Evolutionary conservation across 2,329 filamentous ascomycete species (phyloP).

Genomic region (Colletotrichum liaoningense): DNA sequence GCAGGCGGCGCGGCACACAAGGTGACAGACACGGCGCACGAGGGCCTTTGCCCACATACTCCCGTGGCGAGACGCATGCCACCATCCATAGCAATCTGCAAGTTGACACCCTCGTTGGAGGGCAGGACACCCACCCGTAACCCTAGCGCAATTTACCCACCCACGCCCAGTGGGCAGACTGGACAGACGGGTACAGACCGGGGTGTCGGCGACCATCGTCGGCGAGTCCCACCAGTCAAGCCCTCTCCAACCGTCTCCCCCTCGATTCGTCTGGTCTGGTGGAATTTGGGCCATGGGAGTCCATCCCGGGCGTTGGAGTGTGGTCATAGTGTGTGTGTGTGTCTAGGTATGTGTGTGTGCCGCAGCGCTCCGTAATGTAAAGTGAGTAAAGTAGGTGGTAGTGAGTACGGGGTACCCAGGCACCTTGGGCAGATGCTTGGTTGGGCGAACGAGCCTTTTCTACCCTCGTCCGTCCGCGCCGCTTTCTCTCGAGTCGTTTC

Average conservation of each 20-base stretch:
- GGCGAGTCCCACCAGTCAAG: slow-evolving; percentile 31
- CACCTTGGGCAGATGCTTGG: slow-evolving; percentile 22
- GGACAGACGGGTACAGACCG: slow-evolving; percentile 20
- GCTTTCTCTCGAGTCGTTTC: slow-evolving; percentile 9
- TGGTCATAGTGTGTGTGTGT: slow-evolving; percentile 13
- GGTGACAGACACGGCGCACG: background rate
- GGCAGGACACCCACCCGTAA: slow-evolving; percentile 32
- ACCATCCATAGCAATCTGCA: slow-evolving; percentile 2
- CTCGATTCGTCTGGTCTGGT: slow-evolving; percentile 29
- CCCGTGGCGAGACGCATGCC: background rate
- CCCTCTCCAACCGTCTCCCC: slow-evolving; percentile 24
- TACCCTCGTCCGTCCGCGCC: slow-evolving; percentile 34
- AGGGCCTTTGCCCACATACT: background rate
- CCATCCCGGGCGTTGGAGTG: slow-evolving; percentile 30
- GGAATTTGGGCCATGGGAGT: slow-evolving; percentile 12
- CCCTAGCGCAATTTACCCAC: slow-evolving; percentile 32
- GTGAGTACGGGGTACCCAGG: slow-evolving; percentile 29
- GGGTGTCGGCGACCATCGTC: slow-evolving; percentile 17
- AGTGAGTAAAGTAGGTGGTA: slow-evolving; percentile 10
- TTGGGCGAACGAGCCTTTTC: slow-evolving; percentile 35
- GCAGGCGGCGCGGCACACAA: background rate
- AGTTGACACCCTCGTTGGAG: slow-evolving; percentile 30
- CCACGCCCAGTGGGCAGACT: slow-evolving; percentile 23
- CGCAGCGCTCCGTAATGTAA: background rate
- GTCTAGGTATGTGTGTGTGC: background rate